Evolutionary conservation across 1,284 basidiomycete species (phyloP).

Genomic region (Cystobasidium slooffiae): DNA sequence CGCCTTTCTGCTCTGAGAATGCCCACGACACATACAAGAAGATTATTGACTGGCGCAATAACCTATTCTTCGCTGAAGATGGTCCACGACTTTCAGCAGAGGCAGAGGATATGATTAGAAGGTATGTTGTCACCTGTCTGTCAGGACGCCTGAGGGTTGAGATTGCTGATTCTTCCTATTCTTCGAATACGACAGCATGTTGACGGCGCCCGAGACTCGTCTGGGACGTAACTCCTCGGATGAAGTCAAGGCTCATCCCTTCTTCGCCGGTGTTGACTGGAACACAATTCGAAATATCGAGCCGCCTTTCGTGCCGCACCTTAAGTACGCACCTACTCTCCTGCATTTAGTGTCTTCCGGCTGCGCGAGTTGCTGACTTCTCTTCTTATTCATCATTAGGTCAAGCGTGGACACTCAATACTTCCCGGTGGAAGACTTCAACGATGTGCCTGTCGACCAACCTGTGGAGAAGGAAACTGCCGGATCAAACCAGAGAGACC

Average conservation of each 20-base stretch:
- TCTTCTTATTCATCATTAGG: neutral
- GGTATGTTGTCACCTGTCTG: conserved; percentile 59
- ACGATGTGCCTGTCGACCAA: conserved; percentile 73
- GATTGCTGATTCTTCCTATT: too few relatives aligned
- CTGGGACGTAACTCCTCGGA: conserved; percentile 68
- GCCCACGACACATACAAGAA: conserved; percentile 98
- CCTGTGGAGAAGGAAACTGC: conserved; percentile 66
- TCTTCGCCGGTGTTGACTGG: conserved; percentile 98
- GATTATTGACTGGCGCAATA: conserved; percentile 92
- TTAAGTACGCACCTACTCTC: conserved; percentile 60
- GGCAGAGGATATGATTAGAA: conserved; percentile 85
- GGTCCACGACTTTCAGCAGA: conserved; percentile 84
- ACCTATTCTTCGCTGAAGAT: conserved; percentile 93
- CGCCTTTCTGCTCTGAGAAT: conserved; percentile 96
- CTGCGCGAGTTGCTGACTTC: neutral
- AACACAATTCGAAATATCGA: conserved; percentile 85
- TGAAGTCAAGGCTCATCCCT: conserved; percentile 90
- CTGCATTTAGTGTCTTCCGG: neutral
- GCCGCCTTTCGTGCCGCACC: conserved; percentile 90
- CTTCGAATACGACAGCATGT: conserved; percentile 68
- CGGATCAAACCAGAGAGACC: conserved; percentile 67
- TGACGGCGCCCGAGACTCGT: conserved; percentile 80
- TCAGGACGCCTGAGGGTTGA: too few relatives aligned
- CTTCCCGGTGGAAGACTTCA: conserved; percentile 77
- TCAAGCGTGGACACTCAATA: conserved; percentile 42